Percentiles rank a stretch among this genome's conserved stretches.
phyloP scores from a whole-genome alignment of 164 flowering plant species.

The Buxus sempervirens region DNA sequence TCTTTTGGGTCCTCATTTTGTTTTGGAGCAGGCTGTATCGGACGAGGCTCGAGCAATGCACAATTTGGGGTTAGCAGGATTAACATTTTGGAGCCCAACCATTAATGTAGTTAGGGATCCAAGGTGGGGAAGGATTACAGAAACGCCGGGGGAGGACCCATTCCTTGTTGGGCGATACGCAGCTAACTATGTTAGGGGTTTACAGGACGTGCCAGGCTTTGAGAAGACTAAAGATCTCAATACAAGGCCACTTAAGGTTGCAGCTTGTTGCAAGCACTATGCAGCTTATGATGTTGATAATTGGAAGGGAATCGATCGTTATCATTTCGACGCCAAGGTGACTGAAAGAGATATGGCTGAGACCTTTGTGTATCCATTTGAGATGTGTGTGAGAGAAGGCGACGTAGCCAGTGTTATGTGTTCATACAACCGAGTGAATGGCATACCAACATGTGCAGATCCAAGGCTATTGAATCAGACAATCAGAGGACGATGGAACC shows the following conservation, averaged over 20 bases:
- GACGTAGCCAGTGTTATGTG: constrained; percentile 15
- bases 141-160: constrained; percentile 27
- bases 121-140: constrained; percentile 25
- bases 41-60: constrained; percentile 24
- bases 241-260: constrained; percentile 22
- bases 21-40: constrained; percentile 15
- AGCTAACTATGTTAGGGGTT: constrained; percentile 21
- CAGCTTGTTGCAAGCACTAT: constrained; percentile 28
- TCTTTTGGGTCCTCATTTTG: too few relatives aligned
- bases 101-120: constrained; percentile 26
- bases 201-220: constrained; percentile 21
- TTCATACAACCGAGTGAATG: constrained; percentile 14
- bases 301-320: constrained; percentile 17
- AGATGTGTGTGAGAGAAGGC: constrained; percentile 11
- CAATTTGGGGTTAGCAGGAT: constrained; percentile 20
- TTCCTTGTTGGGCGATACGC: constrained; percentile 12
- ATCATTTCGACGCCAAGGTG: constrained; percentile 13
- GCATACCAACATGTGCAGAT: constrained; percentile 16
- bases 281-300: constrained; percentile 27
- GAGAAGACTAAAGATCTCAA: constrained; percentile 5
- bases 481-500: constrained; percentile 2
- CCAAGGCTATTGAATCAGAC: constrained; percentile 7
- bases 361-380: constrained; percentile 5
- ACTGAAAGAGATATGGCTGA: constrained; percentile 6
- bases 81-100: constrained; percentile 28